A percentile compares a stretch with the other conserved stretches of the same genome.
phyloP scores from a whole-genome alignment of 2,329 filamentous ascomycete genomes.

The Penicillium sp. region DNA sequence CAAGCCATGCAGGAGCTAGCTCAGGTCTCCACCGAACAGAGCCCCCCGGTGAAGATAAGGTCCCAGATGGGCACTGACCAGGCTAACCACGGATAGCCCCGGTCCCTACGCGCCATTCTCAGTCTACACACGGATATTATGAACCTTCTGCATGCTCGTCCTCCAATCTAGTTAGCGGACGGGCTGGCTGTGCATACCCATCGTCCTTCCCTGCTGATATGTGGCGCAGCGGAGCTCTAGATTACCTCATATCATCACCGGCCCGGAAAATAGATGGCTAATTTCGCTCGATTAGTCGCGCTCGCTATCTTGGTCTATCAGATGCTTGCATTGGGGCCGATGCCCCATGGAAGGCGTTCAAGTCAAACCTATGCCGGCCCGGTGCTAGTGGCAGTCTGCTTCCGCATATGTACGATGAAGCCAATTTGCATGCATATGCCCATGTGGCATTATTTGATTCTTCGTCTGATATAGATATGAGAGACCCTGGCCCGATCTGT shows the following conservation, averaged over 20 bases:
- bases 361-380: neutral
- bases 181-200: too few species aligned
- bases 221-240: neutral
- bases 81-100: conserved; percentile 15
- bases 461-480: too few species aligned
- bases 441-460: too few species aligned
- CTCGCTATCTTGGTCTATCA: neutral
- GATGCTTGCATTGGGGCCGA: neutral
- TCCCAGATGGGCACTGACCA: neutral
- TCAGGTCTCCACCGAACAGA: neutral
- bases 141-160: neutral
- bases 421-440: too few species aligned
- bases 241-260: neutral
- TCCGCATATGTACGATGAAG: neutral
- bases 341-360: neutral
- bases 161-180: neutral
- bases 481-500: too few species aligned
- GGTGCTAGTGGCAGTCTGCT: neutral
- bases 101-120: neutral
- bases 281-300: neutral
- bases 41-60: neutral
- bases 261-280: neutral
- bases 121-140: conserved; percentile 12
- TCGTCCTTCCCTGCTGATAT: neutral
- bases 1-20: neutral